Evolutionary conservation across 768 basidiomycete species (phyloP).

Genomic region (Lepiota venenata): DNA sequence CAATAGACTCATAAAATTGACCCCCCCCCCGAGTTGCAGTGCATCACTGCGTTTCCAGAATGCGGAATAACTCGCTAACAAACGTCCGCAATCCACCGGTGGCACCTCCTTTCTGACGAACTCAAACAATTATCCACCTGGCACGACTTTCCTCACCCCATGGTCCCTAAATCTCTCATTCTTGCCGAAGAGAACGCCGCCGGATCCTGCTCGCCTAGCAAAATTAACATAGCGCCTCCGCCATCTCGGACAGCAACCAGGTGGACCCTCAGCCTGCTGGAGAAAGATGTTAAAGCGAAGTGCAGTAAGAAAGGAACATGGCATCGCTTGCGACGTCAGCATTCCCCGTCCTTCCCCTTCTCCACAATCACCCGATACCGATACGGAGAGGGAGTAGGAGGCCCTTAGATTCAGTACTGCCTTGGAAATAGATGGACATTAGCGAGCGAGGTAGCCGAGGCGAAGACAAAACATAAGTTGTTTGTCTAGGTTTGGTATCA

Average conservation of each 20-base stretch:
- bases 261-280: neutral
- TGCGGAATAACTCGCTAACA: too few relatives aligned
- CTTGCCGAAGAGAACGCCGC: too few relatives aligned
- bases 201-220: too few relatives aligned
- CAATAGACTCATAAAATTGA: too few relatives aligned
- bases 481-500: neutral
- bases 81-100: too few relatives aligned
- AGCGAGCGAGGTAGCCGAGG: conserved; percentile 10
- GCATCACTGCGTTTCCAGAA: too few relatives aligned
- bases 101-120: too few relatives aligned
- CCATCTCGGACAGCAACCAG: neutral
- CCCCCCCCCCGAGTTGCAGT: too few relatives aligned
- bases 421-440: neutral
- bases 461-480: neutral
- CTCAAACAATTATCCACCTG: too few relatives aligned
- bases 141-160: too few relatives aligned
- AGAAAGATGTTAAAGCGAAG: neutral
- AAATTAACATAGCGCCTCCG: neutral
- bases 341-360: neutral
- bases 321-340: conserved; percentile 2
- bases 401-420: conserved; percentile 1
- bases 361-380: neutral
- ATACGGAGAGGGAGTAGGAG: conserved; percentile 3
- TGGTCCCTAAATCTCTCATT: too few relatives aligned
- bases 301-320: neutral